A percentile compares a stretch with the other conserved stretches of the same genome.
These are phyloP conservation scores for Bacterosira constricta DNA, from an alignment of 108 stramenopile species.

Conservation along the genomic window DNA sequence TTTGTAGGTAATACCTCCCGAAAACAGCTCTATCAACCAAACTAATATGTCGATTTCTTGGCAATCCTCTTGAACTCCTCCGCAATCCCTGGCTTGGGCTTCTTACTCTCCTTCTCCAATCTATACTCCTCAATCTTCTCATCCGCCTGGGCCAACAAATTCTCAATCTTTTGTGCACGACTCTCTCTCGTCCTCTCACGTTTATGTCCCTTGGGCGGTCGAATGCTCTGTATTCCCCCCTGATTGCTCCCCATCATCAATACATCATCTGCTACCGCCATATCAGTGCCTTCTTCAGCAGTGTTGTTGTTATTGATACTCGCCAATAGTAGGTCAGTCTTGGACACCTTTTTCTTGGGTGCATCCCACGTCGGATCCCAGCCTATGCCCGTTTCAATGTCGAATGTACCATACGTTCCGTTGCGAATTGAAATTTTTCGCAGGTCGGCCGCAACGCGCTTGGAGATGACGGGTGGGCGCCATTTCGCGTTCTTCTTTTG, in stretches of 20 bases:
- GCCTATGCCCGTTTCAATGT: constrained; percentile 58
- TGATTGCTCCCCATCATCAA: constrained; percentile 12
- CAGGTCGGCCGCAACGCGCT: constrained; percentile 69
- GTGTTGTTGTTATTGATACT: background rate
- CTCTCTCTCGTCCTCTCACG: constrained; percentile 69
- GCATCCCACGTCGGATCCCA: constrained; percentile 86
- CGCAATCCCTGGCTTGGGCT: constrained; percentile 50
- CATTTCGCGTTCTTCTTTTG: constrained; percentile 63
- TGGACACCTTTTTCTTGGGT: background rate
- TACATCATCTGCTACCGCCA: background rate
- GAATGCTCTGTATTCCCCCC: constrained; percentile 45
- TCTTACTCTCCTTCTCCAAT: constrained; percentile 50
- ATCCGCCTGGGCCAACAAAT: constrained; percentile 55
- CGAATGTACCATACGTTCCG: constrained; percentile 79
- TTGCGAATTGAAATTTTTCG: constrained; percentile 68
- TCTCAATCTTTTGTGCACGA: constrained; percentile 77
- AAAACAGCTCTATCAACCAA: too few species aligned
- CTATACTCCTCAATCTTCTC: constrained; percentile 73
- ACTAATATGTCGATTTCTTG: constrained; percentile 31
- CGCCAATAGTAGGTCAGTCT: background rate
- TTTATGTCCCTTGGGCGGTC: constrained; percentile 66
- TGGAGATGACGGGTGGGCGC: constrained; percentile 61
- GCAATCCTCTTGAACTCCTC: constrained; percentile 48
- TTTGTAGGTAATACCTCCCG: too few species aligned
- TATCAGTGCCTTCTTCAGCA: background rate